Evolutionary conservation across 257 asterid genomes (phyloP), one percentile per base, ranked within the genome.

Genomic region (Plantago ovata): DNA sequence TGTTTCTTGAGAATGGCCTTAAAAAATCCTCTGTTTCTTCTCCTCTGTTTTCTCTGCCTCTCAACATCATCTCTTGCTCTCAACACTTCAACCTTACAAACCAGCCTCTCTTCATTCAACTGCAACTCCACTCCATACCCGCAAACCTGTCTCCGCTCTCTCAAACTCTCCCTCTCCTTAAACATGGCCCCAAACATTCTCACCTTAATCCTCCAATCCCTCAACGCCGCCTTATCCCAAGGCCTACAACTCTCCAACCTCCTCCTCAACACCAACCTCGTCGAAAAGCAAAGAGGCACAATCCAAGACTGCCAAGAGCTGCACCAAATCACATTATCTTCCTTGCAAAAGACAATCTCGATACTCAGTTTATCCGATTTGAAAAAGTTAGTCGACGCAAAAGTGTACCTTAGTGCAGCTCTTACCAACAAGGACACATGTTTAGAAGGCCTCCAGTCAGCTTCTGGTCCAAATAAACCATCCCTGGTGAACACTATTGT

Each of bases 71-170:
- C 69, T 49, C 18, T 12, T 9, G 36, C 69, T 16, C 56, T 40
- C 33, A 42, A 48, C 18, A 49, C 19, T 45, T 55, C 78, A 9
- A 21, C 7, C 4, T 8, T 56, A 32, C 47, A 75, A 43, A n/a
- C 71, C 38, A 71, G 66, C 19, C 49, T 70, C 16, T 66, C 88
- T 23, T 33, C 66, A 36, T 13, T 74, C 2, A 67, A 33, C 53
- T 93, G 99, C 82, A 64, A 72, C 15, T 77, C 94, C 71, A 81
- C 84, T 0, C 97, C 96, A 7, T 64, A 77, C 47, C 95, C 95
- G 0, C 64, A 79, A 10, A 68, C 82, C 12, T 89, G 97, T 62
- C 68, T 82, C 39, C 65, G 71, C 13, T 69, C 96, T 20, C 62
- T 76, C 4, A 82, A 84, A 39, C 84, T 93, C 38, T 72, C 94